phyloP scores from a whole-genome alignment of 176 grass and related monocot species.

The Oryza glaberrima region DNA sequence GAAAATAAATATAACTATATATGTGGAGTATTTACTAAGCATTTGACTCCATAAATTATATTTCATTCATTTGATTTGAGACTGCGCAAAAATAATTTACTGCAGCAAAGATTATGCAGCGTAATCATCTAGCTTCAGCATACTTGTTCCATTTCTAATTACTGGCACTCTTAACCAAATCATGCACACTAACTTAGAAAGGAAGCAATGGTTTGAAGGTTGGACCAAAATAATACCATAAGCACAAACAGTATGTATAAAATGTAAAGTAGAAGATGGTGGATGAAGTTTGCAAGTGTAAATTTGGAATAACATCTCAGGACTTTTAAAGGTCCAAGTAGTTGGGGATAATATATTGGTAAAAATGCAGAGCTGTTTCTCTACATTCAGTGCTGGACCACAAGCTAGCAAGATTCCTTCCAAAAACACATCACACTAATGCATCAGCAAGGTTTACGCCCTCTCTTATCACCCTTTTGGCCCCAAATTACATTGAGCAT shows the following conservation, averaged over 20 bases:
- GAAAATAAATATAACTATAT: background rate
- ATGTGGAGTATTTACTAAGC: background rate
- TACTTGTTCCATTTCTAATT: background rate
- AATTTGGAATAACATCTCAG: background rate
- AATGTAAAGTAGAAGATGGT: background rate
- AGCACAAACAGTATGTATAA: background rate
- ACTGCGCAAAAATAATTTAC: background rate
- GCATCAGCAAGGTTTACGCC: conserved; percentile 16
- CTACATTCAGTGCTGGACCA: conserved; percentile 22
- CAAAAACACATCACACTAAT: conserved; percentile 30
- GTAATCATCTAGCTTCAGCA: background rate
- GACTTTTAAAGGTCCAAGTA: background rate
- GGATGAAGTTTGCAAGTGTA: background rate
- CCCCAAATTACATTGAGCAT: conserved; percentile 8
- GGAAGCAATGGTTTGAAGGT: background rate
- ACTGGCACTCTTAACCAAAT: background rate
- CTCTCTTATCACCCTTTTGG: background rate
- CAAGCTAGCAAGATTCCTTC: conserved; percentile 12
- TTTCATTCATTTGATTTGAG: background rate
- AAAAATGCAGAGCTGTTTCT: conserved; percentile 13
- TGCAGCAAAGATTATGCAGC: background rate
- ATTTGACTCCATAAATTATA: background rate
- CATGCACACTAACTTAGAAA: background rate
- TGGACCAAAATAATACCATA: background rate
- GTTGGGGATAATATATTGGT: background rate